Evolutionary conservation across 2,329 filamentous ascomycete species (phyloP).

Genomic region (Arthrobotrys musiformis): DNA sequence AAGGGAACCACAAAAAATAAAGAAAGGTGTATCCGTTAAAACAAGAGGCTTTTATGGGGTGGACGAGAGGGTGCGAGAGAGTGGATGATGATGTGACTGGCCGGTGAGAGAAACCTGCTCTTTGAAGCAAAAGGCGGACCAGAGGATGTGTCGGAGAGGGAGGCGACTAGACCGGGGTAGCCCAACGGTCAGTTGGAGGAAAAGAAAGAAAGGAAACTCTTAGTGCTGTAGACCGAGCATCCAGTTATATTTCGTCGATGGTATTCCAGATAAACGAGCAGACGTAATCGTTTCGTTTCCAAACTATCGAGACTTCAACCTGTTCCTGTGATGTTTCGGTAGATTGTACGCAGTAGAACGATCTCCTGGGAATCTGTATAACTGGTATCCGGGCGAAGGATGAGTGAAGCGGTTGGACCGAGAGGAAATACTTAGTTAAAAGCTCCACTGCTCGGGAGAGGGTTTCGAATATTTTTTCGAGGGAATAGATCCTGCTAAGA

Average conservation of each 20-base stretch:
- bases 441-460: conserved; percentile 53
- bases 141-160: conserved; percentile 26
- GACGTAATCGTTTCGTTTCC: neutral
- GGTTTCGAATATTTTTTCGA: conserved; percentile 16
- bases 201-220: conserved; percentile 21
- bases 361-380: neutral
- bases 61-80: neutral
- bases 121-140: conserved; percentile 42
- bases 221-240: conserved; percentile 47
- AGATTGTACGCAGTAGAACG: neutral
- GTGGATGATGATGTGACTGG: conserved; percentile 21
- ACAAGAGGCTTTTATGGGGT: conserved; percentile 49
- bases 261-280: neutral
- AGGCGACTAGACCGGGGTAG: conserved; percentile 51
- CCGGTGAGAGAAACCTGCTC: conserved; percentile 52
- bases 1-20: conserved; percentile 23
- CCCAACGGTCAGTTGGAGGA: conserved; percentile 45
- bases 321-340: conserved; percentile 10
- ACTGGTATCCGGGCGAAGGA: conserved; percentile 16
- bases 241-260: conserved; percentile 23
- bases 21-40: conserved; percentile 54
- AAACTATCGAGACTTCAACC: neutral
- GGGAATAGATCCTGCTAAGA: conserved; percentile 25
- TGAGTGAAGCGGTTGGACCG: conserved; percentile 27
- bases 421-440: conserved; percentile 57